A percentile compares a stretch with the other conserved stretches of the same genome.
These are phyloP conservation scores for Fusarium siculi DNA, from an alignment of 2,329 filamentous ascomycete genomes.

Conservation along the genomic window DNA sequence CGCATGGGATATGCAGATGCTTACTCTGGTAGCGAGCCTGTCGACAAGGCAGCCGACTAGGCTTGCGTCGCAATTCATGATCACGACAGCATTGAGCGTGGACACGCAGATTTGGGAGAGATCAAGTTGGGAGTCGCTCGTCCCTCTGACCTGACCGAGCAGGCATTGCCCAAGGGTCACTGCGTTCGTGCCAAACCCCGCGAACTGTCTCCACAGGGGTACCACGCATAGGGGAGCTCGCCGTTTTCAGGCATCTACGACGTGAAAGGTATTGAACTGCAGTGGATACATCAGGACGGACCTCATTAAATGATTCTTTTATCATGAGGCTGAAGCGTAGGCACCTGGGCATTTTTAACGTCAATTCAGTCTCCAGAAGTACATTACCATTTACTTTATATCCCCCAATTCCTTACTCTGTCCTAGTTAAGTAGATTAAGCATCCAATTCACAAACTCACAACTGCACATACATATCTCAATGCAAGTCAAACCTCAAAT, in stretches of 20 bases:
- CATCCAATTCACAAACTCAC: background rate
- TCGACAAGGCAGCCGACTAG: constrained; percentile 71
- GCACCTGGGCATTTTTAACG: background rate
- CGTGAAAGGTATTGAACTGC: background rate
- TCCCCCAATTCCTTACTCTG: background rate
- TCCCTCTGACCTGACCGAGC: constrained; percentile 2
- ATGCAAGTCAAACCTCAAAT: background rate
- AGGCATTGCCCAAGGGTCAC: constrained; percentile 19
- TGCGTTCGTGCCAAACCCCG: constrained; percentile 35
- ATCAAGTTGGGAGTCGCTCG: constrained; percentile 22
- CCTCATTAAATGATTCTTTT: background rate
- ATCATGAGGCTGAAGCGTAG: background rate
- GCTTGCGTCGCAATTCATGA: constrained; percentile 69
- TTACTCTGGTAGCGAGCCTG: constrained; percentile 70
- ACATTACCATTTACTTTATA: background rate
- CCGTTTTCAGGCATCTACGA: constrained; percentile 20
- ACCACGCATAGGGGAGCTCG: constrained; percentile 13
- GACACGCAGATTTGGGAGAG: constrained; percentile 10
- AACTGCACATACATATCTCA: background rate
- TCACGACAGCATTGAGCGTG: constrained; percentile 40
- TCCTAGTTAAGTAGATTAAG: background rate
- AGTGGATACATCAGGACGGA: background rate
- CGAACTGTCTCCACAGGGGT: constrained; percentile 36
- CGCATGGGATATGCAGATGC: constrained; percentile 11
- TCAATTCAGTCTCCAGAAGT: background rate